Evolutionary conservation across 2,329 filamentous ascomycete genomes (phyloP).

Genomic region (Trichoderma sp.): DNA sequence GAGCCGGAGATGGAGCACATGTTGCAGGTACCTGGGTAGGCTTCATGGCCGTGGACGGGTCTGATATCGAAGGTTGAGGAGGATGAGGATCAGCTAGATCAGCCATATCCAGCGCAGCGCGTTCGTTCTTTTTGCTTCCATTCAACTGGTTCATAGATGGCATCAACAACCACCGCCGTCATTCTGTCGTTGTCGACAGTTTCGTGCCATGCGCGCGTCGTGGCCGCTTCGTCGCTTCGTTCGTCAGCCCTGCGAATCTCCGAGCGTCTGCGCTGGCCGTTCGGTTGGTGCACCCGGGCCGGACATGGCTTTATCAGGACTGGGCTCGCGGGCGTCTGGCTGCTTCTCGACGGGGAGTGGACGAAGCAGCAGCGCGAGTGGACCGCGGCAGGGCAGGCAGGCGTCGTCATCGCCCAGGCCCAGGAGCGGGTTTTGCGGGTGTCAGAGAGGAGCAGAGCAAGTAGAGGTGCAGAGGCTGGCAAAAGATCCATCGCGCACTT

Average conservation of each 20-base stretch:
- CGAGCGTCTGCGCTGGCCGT: constrained; percentile 20
- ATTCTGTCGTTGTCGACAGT: too few relatives aligned
- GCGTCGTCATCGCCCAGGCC: constrained; percentile 40
- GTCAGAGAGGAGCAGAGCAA: not conserved
- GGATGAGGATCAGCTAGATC: too few relatives aligned
- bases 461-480: constrained; percentile 18
- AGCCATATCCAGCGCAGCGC: too few relatives aligned
- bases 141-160: too few relatives aligned
- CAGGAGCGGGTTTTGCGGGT: not conserved
- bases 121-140: too few relatives aligned
- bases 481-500: constrained; percentile 25
- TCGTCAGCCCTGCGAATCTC: constrained; percentile 32
- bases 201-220: not conserved
- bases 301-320: not conserved
- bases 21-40: not conserved
- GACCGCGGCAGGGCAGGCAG: constrained; percentile 17
- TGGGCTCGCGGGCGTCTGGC: not conserved
- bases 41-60: too few relatives aligned
- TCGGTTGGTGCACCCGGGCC: constrained; percentile 25
- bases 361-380: too few relatives aligned
- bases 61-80: too few relatives aligned
- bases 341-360: constrained; percentile 1
- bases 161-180: too few relatives aligned
- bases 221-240: constrained; percentile 28
- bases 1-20: not conserved